phyloP scores from a whole-genome alignment of 2,329 filamentous ascomycete species.

The Fusarium domesticum region DNA sequence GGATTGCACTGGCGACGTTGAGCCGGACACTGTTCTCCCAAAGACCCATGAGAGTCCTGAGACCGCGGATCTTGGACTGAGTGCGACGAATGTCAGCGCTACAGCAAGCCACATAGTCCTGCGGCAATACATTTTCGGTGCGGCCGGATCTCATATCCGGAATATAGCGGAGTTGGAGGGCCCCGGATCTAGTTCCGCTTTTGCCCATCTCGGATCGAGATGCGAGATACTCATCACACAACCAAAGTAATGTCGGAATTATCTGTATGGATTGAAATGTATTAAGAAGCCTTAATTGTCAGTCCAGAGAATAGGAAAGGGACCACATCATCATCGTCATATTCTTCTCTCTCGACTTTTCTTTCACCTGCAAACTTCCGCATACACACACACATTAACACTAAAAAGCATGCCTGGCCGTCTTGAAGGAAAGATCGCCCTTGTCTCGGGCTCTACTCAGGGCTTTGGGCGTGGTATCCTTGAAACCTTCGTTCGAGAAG shows the following conservation, averaged over 20 bases:
- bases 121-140: slow-evolving; percentile 3
- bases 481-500: slow-evolving; percentile 11
- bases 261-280: not conserved
- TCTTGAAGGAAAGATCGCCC: slow-evolving; percentile 14
- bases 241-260: too few species aligned
- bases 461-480: slow-evolving; percentile 13
- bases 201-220: not conserved
- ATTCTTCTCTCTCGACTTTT: not conserved
- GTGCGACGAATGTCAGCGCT: slow-evolving; percentile 8
- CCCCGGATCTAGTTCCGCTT: too few species aligned
- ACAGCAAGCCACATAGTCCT: slow-evolving; percentile 10
- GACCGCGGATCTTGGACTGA: slow-evolving; percentile 4
- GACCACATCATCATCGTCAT: too few species aligned
- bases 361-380: not conserved
- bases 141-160: not conserved
- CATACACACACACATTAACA: too few species aligned
- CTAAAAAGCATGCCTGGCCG: slow-evolving; percentile 14
- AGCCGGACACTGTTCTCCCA: slow-evolving; percentile 17
- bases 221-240: too few species aligned
- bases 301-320: not conserved
- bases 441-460: slow-evolving; percentile 10
- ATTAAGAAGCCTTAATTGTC: not conserved
- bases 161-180: too few species aligned
- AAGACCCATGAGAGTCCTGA: slow-evolving; percentile 5
- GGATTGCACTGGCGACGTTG: slow-evolving; percentile 12